Evolutionary conservation across 108 stramenopile species (phyloP).

Genomic region (Poteriospumella lacustris): DNA sequence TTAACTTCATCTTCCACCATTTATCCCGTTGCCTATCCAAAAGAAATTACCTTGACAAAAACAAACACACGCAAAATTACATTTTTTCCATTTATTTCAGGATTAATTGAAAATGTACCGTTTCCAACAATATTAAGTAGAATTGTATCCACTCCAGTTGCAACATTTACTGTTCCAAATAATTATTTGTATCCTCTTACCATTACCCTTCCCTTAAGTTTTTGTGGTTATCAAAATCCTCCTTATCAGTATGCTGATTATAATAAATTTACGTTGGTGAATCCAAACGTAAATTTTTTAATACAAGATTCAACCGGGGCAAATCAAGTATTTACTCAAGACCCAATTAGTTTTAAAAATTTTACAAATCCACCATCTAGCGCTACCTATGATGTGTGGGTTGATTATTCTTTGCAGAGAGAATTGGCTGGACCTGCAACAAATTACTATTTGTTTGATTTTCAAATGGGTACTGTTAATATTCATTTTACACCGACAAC

Average conservation of each 20-base stretch:
- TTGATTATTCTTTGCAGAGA: slow-evolving; percentile 8
- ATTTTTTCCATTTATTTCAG: slow-evolving; percentile 9
- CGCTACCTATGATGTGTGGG: slow-evolving; percentile 6
- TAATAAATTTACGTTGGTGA: slow-evolving; percentile 9
- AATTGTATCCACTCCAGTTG: slow-evolving; percentile 7
- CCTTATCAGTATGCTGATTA: slow-evolving; percentile 8
- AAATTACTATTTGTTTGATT: slow-evolving; percentile 9
- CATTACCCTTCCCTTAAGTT: slow-evolving; percentile 7
- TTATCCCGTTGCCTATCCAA: slow-evolving; percentile 7
- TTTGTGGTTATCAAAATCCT: slow-evolving; percentile 8
- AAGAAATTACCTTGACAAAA: slow-evolving; percentile 9
- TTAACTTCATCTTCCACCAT: slow-evolving; percentile 8
- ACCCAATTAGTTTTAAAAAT: slow-evolving; percentile 9
- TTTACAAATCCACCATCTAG: slow-evolving; percentile 8
- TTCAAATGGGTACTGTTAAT: slow-evolving; percentile 8
- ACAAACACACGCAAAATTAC: slow-evolving; percentile 8
- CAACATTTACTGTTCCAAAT: slow-evolving; percentile 8
- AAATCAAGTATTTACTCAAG: slow-evolving; percentile 9
- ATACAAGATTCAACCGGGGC: slow-evolving; percentile 6
- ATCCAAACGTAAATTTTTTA: slow-evolving; percentile 9
- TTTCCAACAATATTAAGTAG: slow-evolving; percentile 9
- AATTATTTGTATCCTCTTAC: slow-evolving; percentile 9
- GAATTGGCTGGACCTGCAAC: slow-evolving; percentile 6
- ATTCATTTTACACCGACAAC: slow-evolving; percentile 8
- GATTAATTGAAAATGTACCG: slow-evolving; percentile 8